Evolutionary conservation across 345 rosid genomes (phyloP).

Genomic region (Populus euphratica): DNA sequence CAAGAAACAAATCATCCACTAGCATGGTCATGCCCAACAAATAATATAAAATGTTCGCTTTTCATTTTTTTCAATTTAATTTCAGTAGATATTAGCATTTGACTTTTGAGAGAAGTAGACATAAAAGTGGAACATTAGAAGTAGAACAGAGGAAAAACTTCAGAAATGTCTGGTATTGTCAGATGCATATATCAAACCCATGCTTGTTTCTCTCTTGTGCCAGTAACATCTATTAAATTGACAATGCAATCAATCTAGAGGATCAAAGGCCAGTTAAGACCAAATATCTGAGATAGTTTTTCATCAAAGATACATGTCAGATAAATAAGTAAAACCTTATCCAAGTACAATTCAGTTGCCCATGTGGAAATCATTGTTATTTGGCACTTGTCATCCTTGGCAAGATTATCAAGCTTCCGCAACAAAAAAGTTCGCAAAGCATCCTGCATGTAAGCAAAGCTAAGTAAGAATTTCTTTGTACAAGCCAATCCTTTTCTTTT

Average conservation of each 20-base stretch:
- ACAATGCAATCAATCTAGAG: slow-evolving; percentile 12
- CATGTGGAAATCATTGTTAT: slow-evolving; percentile 98
- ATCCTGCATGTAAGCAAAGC: slow-evolving; percentile 58
- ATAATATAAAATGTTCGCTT: not conserved
- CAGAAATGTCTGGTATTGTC: not conserved
- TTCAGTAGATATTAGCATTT: not conserved
- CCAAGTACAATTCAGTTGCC: slow-evolving; percentile 96
- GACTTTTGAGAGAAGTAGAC: not conserved
- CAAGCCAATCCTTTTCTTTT: not conserved
- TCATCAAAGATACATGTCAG: slow-evolving; percentile 12
- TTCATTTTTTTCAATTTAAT: not conserved
- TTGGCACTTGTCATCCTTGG: slow-evolving; percentile 94
- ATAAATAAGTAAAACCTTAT: slow-evolving; percentile 66
- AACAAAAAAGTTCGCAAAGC: slow-evolving; percentile 91
- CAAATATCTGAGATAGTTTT: not conserved
- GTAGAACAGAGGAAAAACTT: not conserved
- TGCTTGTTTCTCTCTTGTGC: slow-evolving; percentile 3
- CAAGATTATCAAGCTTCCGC: slow-evolving; percentile 90
- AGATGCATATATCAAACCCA: not conserved
- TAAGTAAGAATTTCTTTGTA: not conserved
- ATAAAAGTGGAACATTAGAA: not conserved
- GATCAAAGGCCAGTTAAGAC: not conserved
- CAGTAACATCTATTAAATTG: not conserved
- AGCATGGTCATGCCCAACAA: not conserved
- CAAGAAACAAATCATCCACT: not conserved